Evolutionary conservation across 1,139 yeast species (phyloP), one percentile per base, ranked within the genome.

Genomic region (Zygoascus sp.): DNA sequence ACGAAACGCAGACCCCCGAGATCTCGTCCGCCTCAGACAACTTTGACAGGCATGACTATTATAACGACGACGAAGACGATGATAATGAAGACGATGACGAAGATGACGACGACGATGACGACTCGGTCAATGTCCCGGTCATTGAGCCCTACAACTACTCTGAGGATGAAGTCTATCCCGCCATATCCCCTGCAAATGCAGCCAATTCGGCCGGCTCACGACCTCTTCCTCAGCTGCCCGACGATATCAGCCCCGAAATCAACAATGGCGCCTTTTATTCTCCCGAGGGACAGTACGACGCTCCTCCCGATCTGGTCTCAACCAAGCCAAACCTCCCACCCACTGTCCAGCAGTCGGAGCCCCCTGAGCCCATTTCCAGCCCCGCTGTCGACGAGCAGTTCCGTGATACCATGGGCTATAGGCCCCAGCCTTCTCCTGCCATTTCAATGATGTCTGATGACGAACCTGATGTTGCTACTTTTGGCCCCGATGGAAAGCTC

Each of bases 1-100:
- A 70, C 54, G 74, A 71, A 38, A 60, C 66, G 20, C 53, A 58
- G 23, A 67, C 72, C 1, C 72, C 73, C 1, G 74, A 72, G 17
- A 35, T 64, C 41, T 62, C 68, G 3, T 67, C 39, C 11, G 25
- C 39, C n/a, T 35, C 39, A 8, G 39, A 35, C 9, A 20, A n/a
- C 9, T 35, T 35, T 19, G 34, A 32, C 10, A 32, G 45, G 9
- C 60, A 57, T 4, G 57, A 56, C 5, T 53, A n/a, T n/a, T n/a
- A n/a, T n/a, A n/a, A n/a, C n/a, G n/a, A n/a, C n/a, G n/a, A n/a
- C n/a, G n/a, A 56, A 3, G 57, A 56, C 5, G 58, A 58, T 4
- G 57, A 54, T 19, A 57, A 53, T 7, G 49, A 46, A 7, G 54
- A 54, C 2, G 51, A 56, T 17, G 50, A 52, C 13, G 49, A 52